These are phyloP conservation scores for Glonium stellatum DNA, from an alignment of 495 filamentous ascomycete species.

Conservation along the genomic window DNA sequence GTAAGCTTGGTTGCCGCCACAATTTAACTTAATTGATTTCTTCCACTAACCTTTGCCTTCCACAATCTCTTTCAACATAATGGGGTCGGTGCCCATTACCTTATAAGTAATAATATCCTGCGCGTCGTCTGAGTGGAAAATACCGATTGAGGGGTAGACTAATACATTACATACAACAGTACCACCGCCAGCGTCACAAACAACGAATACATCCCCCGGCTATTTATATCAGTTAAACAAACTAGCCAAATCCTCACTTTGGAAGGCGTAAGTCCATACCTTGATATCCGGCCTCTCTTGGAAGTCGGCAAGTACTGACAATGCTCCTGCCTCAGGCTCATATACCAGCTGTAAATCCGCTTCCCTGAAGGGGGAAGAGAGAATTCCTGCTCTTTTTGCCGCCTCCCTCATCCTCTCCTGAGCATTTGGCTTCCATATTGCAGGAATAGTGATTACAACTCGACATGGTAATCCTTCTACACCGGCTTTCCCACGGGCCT, in stretches of 20 bases:
- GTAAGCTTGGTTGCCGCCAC: no score
- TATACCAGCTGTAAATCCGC: slow-evolving; percentile 12
- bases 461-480: slow-evolving; percentile 9
- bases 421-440: slow-evolving; percentile 18
- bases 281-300: slow-evolving; percentile 1
- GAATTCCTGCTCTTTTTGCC: no score
- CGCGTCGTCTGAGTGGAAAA: neutral
- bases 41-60: slow-evolving; percentile 12
- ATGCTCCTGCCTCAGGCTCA: slow-evolving; percentile 23
- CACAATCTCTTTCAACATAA: slow-evolving; percentile 9
- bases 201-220: slow-evolving; percentile 6
- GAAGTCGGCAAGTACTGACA: slow-evolving; percentile 10
- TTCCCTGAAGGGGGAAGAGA: no score
- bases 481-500: neutral
- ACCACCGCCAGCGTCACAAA: slow-evolving; percentile 24
- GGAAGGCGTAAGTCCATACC: no score
- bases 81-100: slow-evolving; percentile 12
- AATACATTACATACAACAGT: slow-evolving; percentile 14
- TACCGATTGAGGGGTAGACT: neutral
- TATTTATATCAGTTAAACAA: no score
- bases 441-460: slow-evolving; percentile 20
- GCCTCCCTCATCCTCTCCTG: slow-evolving; percentile 11
- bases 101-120: slow-evolving; percentile 18
- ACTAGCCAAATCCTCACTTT: no score
- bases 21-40: no score